These are phyloP conservation scores for Penicillium polonicum DNA, from an alignment of 2,329 filamentous ascomycete species.

Conservation along the genomic window DNA sequence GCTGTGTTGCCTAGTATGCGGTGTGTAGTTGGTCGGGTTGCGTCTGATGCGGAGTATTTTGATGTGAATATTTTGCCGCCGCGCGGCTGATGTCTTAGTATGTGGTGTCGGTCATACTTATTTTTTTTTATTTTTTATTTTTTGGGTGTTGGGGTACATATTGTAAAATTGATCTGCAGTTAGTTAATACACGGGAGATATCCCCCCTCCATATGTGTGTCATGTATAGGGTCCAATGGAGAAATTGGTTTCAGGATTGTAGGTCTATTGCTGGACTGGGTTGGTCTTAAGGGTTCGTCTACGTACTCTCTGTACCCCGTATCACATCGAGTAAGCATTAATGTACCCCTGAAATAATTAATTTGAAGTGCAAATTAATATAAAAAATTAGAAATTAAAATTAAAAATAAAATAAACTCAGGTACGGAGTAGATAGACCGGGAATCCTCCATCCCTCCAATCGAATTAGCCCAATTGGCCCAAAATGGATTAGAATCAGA, in stretches of 20 bases:
- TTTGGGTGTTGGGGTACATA: not conserved
- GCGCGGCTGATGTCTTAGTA: not conserved
- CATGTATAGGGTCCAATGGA: not conserved
- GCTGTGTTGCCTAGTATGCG: constrained; percentile 37
- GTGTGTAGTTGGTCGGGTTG: constrained; percentile 45
- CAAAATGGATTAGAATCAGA: not conserved
- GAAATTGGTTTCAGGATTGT: not conserved
- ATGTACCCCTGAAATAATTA: not conserved
- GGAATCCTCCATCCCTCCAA: not conserved
- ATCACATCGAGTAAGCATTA: not conserved
- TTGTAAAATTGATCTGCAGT: not conserved
- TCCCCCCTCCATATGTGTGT: not conserved
- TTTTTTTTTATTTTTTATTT: not conserved
- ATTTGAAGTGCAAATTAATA: too few relatives aligned
- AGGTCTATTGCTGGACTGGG: not conserved
- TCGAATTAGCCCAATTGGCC: not conserved
- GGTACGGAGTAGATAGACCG: not conserved
- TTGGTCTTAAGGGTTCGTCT: not conserved
- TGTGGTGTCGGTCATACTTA: not conserved
- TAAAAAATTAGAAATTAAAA: not conserved
- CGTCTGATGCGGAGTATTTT: constrained; percentile 44
- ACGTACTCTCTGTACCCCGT: too few relatives aligned
- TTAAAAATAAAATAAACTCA: not conserved
- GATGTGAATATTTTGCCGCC: constrained; percentile 48
- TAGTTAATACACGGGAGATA: not conserved